phyloP scores from a whole-genome alignment of 768 basidiomycete species.

The Naganishia vaughanmartiniae region DNA sequence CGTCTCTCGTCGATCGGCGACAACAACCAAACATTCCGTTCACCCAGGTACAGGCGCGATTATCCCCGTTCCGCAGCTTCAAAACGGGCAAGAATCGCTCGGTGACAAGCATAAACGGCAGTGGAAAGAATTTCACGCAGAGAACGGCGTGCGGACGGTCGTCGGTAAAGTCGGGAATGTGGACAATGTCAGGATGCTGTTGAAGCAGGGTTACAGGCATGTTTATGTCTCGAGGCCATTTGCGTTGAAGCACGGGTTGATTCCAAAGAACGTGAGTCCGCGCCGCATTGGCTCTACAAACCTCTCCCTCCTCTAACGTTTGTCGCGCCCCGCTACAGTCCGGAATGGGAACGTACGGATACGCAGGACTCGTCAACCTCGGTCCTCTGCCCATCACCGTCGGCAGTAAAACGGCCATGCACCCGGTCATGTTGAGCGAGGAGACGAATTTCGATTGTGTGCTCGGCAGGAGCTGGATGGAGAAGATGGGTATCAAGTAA shows the following conservation, averaged over 20 bases:
- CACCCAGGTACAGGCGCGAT: slow-evolving; percentile 22
- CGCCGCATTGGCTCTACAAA: not conserved
- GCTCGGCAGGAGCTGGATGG: slow-evolving; percentile 72
- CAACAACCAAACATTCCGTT: slow-evolving; percentile 20
- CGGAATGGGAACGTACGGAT: slow-evolving; percentile 88
- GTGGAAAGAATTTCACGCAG: slow-evolving; percentile 80
- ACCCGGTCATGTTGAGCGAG: slow-evolving; percentile 80
- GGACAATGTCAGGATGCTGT: slow-evolving; percentile 82
- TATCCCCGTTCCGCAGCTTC: slow-evolving; percentile 28
- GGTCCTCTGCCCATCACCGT: slow-evolving; percentile 82
- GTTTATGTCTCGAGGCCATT: slow-evolving; percentile 96
- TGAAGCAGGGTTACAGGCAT: slow-evolving; percentile 85
- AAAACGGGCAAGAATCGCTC: slow-evolving; percentile 36
- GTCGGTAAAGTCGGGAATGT: slow-evolving; percentile 88
- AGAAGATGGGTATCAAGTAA: slow-evolving; percentile 65
- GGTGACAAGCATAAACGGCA: slow-evolving; percentile 63
- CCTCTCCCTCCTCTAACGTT: slow-evolving; percentile 2
- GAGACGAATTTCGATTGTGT: slow-evolving; percentile 95
- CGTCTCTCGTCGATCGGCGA: slow-evolving; percentile 20
- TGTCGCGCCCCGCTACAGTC: slow-evolving; percentile 48
- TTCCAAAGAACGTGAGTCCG: slow-evolving; percentile 65
- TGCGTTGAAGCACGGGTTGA: slow-evolving; percentile 79
- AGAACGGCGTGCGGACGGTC: slow-evolving; percentile 91
- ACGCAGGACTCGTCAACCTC: slow-evolving; percentile 67
- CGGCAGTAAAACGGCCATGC: slow-evolving; percentile 50